A percentile compares a stretch with the other conserved stretches of the same genome.
phyloP scores from a whole-genome alignment of 805 yeast genomes.

The Lipomyces oligophaga region DNA sequence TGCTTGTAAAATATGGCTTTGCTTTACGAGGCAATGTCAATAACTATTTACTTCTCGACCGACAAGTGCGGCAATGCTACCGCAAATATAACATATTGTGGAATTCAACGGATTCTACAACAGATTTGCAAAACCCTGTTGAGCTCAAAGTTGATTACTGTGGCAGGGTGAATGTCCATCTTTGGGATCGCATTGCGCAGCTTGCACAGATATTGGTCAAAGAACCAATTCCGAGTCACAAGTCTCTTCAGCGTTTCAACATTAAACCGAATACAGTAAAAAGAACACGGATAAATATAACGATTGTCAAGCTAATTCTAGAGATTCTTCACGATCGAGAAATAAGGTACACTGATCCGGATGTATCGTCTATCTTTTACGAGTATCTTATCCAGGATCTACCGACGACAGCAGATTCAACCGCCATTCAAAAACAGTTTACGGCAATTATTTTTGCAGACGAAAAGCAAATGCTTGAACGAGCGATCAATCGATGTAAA shows the following conservation, averaged over 20 bases:
- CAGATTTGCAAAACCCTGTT: background rate
- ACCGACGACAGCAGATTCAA: too few relatives aligned
- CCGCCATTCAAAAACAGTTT: slow-evolving; percentile 3
- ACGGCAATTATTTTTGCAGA: slow-evolving; percentile 15
- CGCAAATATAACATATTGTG: slow-evolving; percentile 9
- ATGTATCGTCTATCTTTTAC: slow-evolving; percentile 9
- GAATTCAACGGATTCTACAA: slow-evolving; percentile 3
- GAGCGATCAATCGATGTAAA: slow-evolving; percentile 12
- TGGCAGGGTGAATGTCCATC: slow-evolving; percentile 6
- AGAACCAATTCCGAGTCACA: too few relatives aligned
- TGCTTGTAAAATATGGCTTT: slow-evolving; percentile 79
- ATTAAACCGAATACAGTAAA: slow-evolving; percentile 1
- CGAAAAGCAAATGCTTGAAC: slow-evolving; percentile 23
- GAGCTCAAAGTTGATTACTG: slow-evolving; percentile 8
- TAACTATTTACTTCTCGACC: slow-evolving; percentile 35
- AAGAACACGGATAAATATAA: background rate
- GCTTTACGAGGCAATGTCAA: slow-evolving; percentile 51
- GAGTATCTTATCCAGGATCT: slow-evolving; percentile 12
- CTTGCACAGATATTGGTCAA: too few relatives aligned
- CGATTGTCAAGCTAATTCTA: too few relatives aligned
- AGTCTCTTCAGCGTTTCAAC: slow-evolving; percentile 7
- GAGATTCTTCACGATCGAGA: too few relatives aligned
- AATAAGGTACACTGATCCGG: slow-evolving; percentile 13
- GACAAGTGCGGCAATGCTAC: slow-evolving; percentile 10
- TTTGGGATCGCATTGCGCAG: slow-evolving; percentile 15